Base-by-base conservation (phyloP, 169 alveolate genomes). In the Eimeria necatrix region DNA sequence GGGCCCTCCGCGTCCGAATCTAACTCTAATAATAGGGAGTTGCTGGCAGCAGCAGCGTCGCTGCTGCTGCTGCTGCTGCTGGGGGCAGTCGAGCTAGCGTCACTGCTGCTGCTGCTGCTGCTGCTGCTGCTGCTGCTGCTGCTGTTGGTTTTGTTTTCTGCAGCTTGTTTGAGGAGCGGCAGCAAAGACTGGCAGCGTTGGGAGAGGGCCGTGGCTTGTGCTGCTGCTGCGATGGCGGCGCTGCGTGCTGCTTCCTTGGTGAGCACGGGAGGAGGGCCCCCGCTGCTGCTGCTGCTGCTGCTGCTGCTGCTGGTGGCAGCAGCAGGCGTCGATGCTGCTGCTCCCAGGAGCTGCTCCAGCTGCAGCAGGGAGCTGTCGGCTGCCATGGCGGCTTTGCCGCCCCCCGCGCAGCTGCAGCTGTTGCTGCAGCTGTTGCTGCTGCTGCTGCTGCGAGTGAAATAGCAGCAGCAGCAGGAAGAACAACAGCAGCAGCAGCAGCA, bases 201-300 rank as follows among this genome's bases (percentile, higher is more conserved):
- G 61, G 87, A 76, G 32, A 76, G 87, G 46, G 53, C 49, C 4
- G 87, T 60, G 10, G 87, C 87, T 49, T 76, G 64, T 0, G 87
- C 59, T 20, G 87, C 87, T 12, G 87, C 87, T 26, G 87, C 87
- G 3, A 76, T 46, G 20, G 87, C 87, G 7, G 87, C 87, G 14
- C 61, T 14, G 22, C 87, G 59, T 9, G 87, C 52, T 41, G 87
- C 87, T 48, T 14, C 87, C 61, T 76, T 60, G 0, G 87, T 76
- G 32, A 76, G 87, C 64, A 46, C 87, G 8, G 64, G 46, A 4
- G 87, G 4, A 10, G 87, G 53, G 9, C 32, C 87, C 26, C 64
- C 9, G 61, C 87, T 76, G 87, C 61, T 76, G 87, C 49, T 48
- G 87, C 61, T 76, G 87, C 49, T 48, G 87, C 87, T 76, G 86